A percentile compares a stretch with the other conserved stretches of the same genome.
Conservation (phyloP, 2,329 filamentous ascomycete species). For the Chaetomium globosum region DNA sequence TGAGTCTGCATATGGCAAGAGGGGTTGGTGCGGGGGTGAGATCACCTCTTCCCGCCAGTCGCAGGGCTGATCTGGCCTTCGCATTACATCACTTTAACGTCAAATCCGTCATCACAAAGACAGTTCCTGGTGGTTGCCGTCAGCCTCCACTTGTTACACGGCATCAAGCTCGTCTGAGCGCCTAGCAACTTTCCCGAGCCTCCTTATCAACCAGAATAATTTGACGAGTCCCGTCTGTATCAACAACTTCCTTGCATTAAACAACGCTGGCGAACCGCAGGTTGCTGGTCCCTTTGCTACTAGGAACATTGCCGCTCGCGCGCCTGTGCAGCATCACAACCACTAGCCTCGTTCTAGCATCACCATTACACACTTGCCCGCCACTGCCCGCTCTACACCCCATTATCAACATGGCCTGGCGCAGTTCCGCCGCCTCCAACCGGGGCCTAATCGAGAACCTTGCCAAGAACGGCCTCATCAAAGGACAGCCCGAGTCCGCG, state of each 20-base stretch:
- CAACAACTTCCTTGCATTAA: too few relatives aligned
- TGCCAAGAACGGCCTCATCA: constrained; percentile 70
- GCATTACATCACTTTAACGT: constrained; percentile 31
- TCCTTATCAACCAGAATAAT: not conserved
- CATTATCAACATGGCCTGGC: constrained; percentile 76
- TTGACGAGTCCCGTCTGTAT: not conserved
- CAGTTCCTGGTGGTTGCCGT: not conserved
- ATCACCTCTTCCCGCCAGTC: not conserved
- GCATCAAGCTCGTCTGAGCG: not conserved
- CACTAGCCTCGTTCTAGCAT: not conserved
- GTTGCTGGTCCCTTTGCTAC: constrained; percentile 6
- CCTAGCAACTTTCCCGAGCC: not conserved
- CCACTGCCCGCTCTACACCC: not conserved
- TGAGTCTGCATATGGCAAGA: not conserved
- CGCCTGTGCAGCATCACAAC: constrained; percentile 11
- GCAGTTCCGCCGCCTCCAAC: constrained; percentile 76
- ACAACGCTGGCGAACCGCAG: constrained; percentile 20
- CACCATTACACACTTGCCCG: not conserved
- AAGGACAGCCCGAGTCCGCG: constrained; percentile 67
- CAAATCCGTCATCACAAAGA: constrained; percentile 30
- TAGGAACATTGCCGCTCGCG: constrained; percentile 7
- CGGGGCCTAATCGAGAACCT: constrained; percentile 77
- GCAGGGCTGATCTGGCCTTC: not conserved
- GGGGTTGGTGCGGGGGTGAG: constrained; percentile 15
- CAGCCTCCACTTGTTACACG: not conserved